Evolutionary conservation across 176 grass and related monocot genomes (phyloP), one percentile per base, ranked within the genome.

Genomic region (Ensete ventricosum): DNA sequence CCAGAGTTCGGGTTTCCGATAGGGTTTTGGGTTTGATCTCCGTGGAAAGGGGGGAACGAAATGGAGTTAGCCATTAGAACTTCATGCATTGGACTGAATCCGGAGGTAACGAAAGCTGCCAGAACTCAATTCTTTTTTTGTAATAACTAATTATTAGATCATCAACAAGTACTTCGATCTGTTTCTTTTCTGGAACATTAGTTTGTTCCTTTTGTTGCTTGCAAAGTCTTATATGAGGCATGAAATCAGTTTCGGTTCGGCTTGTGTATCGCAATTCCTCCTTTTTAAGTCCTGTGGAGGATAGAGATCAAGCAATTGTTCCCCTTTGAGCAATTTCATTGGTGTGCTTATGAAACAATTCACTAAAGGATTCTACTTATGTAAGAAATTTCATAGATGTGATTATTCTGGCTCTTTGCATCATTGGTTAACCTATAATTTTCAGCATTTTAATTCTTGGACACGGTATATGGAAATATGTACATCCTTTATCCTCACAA

Each of bases 1-100:
- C 16, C 0, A 21, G 27, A 21, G 67, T 13, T 67, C 0, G 57
- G 14, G 57, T n/a, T 14, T n/a, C 19, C 57, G 17, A 66, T 13
- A 22, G 64, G 64, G 64, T 67, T 67, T 67, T 11, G 26, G 25
- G 1, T 51, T 51, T 48, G 26, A 13, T 52, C 25, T 70, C 67
- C 16, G 48, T 21, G 43, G 14, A 50, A 19, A 65, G 43, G 20
- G 51, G 19, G 17, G 48, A 20, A 4, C 48, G 48, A 50, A 70
- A 76, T 76, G 74, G 55, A 51, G 27, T 12, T 64, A 16, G 57
- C 57, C 9, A n/a, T 63, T 23, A 50, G 48, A 76, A 8, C 58
- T 13, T 11, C 64, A 11, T 62, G 16, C 74, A 21, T 52, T 19
- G 43, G 43, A 22, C 23, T 43, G 25, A 58, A 75, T 49, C 54